These are phyloP conservation scores for Pythium monospermum DNA, from an alignment of 352 stramenopile species.

Conservation along the genomic window DNA sequence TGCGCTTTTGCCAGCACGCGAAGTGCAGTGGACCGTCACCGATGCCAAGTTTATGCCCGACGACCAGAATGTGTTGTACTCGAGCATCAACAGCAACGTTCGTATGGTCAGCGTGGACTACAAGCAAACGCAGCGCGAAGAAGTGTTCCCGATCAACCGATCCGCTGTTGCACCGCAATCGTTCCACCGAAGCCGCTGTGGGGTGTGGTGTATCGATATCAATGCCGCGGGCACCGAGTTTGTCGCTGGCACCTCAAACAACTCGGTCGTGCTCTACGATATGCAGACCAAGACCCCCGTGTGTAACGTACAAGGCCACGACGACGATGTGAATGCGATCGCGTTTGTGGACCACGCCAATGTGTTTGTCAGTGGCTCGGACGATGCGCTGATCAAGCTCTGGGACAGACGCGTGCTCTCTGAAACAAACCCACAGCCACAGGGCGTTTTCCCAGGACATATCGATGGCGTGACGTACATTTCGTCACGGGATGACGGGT, in stretches of 20 bases:
- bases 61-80: constrained; percentile 68
- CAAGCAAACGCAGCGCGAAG: constrained; percentile 42
- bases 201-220: constrained; percentile 76
- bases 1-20: constrained; percentile 46
- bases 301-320: constrained; percentile 66
- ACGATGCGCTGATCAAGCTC: constrained; percentile 80
- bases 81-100: constrained; percentile 79
- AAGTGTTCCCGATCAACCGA: constrained; percentile 38
- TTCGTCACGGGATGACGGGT: constrained; percentile 76
- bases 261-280: constrained; percentile 75
- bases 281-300: constrained; percentile 65
- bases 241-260: constrained; percentile 70
- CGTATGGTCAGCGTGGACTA: constrained; percentile 71
- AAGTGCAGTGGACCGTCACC: constrained; percentile 79
- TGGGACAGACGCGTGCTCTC: constrained; percentile 81
- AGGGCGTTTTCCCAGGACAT: constrained; percentile 78
- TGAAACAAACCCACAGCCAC: constrained; percentile 61
- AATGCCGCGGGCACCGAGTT: constrained; percentile 77
- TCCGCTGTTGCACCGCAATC: not conserved
- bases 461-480: constrained; percentile 82
- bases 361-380: constrained; percentile 81
- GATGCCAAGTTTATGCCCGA: constrained; percentile 81
- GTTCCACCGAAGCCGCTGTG: constrained; percentile 42
- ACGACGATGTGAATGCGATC: constrained; percentile 81
- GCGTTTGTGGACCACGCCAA: constrained; percentile 85